Percentiles rank a stretch among this genome's conserved stretches.
Evolutionary conservation across 768 basidiomycete genomes (phyloP).

Genomic region (Symmetrospora coprosmae): DNA sequence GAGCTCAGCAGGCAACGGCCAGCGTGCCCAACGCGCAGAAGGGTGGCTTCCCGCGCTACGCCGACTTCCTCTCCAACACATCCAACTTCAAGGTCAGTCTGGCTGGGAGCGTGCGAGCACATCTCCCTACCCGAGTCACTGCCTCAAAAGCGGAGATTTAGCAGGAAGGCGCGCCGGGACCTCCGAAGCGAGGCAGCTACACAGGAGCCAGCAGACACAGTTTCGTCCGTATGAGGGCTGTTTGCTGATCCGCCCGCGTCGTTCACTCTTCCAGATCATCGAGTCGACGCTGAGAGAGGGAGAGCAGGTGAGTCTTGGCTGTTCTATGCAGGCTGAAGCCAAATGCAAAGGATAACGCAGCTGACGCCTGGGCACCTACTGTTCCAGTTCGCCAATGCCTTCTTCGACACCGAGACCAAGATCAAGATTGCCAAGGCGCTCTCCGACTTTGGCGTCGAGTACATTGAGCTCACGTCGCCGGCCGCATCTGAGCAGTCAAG

Average conservation of each 20-base stretch:
- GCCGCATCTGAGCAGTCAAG: slow-evolving; percentile 92
- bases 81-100: slow-evolving; percentile 53
- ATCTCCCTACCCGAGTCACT: no score
- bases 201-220: no score
- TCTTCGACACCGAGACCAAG: slow-evolving; percentile 99
- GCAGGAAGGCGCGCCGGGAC: no score
- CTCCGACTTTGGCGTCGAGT: slow-evolving; percentile 97
- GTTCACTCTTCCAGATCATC: slow-evolving; percentile 92
- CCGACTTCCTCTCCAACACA: slow-evolving; percentile 32
- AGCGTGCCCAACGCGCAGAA: slow-evolving; percentile 21
- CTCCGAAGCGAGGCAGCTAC: no score
- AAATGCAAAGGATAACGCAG: no score
- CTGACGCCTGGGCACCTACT: slow-evolving; percentile 51
- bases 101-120: no score
- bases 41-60: slow-evolving; percentile 24
- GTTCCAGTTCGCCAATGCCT: slow-evolving; percentile 83
- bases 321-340: not conserved
- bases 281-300: slow-evolving; percentile 69
- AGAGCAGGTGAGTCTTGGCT: slow-evolving; percentile 25
- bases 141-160: no score
- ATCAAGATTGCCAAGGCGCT: slow-evolving; percentile 96
- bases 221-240: no score
- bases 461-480: slow-evolving; percentile 97
- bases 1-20: slow-evolving; percentile 1
- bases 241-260: no score